Conservation (phyloP, 2,329 filamentous ascomycete species). For the Cordyceps tenuipes region DNA sequence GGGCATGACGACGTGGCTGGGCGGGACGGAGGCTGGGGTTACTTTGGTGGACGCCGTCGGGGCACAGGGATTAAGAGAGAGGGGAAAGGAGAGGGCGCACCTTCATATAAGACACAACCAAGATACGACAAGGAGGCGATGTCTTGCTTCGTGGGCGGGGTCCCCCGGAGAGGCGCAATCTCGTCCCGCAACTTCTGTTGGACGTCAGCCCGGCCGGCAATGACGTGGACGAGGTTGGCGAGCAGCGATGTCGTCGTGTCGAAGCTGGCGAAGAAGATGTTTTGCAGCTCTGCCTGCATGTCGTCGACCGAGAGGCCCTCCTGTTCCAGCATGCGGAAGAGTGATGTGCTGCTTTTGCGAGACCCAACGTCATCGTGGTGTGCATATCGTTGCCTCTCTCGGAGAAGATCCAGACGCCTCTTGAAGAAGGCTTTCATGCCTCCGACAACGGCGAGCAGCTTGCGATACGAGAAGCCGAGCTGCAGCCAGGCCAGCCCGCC, state of each 20-base stretch:
- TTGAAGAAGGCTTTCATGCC: conserved; percentile 11
- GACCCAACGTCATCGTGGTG: neutral
- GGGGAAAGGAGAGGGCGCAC: neutral
- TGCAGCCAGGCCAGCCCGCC: conserved; percentile 5
- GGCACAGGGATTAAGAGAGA: neutral
- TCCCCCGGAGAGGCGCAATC: neutral
- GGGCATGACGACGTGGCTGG: neutral
- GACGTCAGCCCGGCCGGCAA: neutral
- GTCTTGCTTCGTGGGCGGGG: neutral
- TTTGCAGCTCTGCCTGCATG: conserved; percentile 10
- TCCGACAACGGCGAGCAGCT: neutral
- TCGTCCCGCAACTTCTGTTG: neutral
- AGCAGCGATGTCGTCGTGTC: conserved; percentile 7
- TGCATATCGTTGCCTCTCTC: neutral
- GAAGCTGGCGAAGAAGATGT: conserved; percentile 12
- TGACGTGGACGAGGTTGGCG: conserved; percentile 3
- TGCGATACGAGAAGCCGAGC: neutral
- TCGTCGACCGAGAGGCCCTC: conserved; percentile 2
- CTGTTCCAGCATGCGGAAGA: conserved; percentile 5
- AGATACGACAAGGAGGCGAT: conserved; percentile 4
- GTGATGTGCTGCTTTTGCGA: neutral
- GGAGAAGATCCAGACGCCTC: conserved; percentile 3
- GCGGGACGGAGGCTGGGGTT: neutral
- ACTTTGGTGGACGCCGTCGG: neutral
- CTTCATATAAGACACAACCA: conserved; percentile 5